Conservation (phyloP, 2,329 filamentous ascomycete genomes). For the Catunica adiposa region DNA sequence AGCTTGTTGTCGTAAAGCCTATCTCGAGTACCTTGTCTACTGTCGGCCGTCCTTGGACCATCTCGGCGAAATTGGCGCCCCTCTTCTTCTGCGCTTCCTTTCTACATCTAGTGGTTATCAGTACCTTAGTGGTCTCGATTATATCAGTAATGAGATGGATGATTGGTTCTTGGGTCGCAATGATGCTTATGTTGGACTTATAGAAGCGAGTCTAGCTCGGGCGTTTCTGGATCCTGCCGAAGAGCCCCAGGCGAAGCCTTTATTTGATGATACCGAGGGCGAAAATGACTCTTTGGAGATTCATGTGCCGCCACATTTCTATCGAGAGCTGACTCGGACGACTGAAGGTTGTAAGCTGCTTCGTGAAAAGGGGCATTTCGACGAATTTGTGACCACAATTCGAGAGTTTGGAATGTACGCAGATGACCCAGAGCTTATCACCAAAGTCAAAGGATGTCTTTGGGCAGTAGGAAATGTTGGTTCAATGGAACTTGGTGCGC, state of each 20-base stretch:
- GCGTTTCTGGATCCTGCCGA: constrained; percentile 56
- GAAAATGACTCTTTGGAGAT: constrained; percentile 43
- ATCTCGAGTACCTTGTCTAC: constrained; percentile 90
- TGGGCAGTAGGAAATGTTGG: constrained; percentile 98
- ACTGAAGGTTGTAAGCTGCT: constrained; percentile 81
- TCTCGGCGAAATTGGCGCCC: constrained; percentile 88
- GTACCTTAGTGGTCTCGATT: constrained; percentile 90
- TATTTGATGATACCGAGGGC: constrained; percentile 40
- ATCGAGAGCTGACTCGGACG: constrained; percentile 83
- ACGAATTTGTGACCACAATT: constrained; percentile 80
- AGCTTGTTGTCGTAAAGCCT: constrained; percentile 80
- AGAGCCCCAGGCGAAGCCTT: constrained; percentile 39
- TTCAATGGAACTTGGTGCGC: constrained; percentile 91
- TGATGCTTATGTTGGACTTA: constrained; percentile 83
- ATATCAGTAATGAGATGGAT: constrained; percentile 99
- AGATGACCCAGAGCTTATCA: constrained; percentile 68
- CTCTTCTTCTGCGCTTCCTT: constrained; percentile 76
- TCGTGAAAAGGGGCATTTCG: constrained; percentile 86
- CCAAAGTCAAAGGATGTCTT: constrained; percentile 89
- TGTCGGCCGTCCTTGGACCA: constrained; percentile 90
- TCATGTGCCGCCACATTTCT: constrained; percentile 90
- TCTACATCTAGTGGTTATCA: constrained; percentile 96
- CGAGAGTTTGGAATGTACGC: constrained; percentile 72
- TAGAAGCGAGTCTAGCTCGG: constrained; percentile 86
- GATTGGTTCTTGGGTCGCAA: constrained; percentile 98